Evolutionary conservation across 192 early-diverging fungal species (phyloP).

Genomic region (Thamnidium elegans): DNA sequence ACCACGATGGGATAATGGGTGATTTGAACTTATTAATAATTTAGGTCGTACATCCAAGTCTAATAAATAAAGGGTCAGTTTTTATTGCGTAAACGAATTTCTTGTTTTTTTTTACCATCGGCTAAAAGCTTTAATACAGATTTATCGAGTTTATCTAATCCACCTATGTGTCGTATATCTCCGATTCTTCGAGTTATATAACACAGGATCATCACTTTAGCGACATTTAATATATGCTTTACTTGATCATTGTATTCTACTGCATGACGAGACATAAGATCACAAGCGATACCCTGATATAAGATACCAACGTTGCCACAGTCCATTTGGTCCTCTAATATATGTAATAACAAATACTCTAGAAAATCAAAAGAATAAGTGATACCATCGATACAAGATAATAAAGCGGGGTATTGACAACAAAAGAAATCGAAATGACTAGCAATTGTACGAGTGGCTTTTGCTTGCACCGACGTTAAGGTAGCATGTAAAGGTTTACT

Average conservation of each 20-base stretch:
- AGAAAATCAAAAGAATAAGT: slow-evolving; percentile 26
- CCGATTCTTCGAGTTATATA: slow-evolving; percentile 6
- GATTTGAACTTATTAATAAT: slow-evolving; percentile 6
- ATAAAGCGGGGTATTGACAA: slow-evolving; percentile 25
- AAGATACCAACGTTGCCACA: slow-evolving; percentile 20
- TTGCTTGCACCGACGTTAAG: slow-evolving; percentile 11
- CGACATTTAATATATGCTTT: slow-evolving; percentile 5
- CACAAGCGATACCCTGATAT: slow-evolving; percentile 24
- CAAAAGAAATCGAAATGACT: slow-evolving; percentile 31
- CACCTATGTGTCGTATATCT: slow-evolving; percentile 9
- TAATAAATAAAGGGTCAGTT: neutral
- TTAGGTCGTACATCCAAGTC: slow-evolving; percentile 10
- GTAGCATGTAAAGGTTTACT: slow-evolving; percentile 20
- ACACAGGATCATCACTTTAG: slow-evolving; percentile 10
- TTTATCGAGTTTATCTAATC: slow-evolving; percentile 16
- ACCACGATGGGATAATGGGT: slow-evolving; percentile 8
- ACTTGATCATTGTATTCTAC: slow-evolving; percentile 20
- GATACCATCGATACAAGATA: slow-evolving; percentile 37
- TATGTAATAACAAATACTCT: slow-evolving; percentile 24
- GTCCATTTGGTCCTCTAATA: slow-evolving; percentile 30
- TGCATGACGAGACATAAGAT: slow-evolving; percentile 21
- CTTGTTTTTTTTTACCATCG: neutral
- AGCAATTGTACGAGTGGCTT: slow-evolving; percentile 23
- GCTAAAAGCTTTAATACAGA: slow-evolving; percentile 4
- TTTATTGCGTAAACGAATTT: neutral